Base-by-base conservation (phyloP, 768 basidiomycete species). In the Dacryopinax spathularia region DNA sequence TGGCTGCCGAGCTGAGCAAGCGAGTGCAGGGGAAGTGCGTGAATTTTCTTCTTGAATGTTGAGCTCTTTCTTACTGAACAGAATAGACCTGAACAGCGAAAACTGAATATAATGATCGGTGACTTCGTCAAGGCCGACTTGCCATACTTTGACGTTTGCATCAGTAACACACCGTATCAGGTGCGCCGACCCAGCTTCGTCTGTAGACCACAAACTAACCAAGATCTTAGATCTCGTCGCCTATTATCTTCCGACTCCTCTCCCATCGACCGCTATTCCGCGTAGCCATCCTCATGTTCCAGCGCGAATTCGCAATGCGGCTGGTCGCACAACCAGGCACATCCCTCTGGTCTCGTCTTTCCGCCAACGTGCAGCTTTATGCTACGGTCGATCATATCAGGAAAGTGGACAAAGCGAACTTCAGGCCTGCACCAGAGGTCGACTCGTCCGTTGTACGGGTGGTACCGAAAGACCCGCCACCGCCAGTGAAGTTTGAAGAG, bases 131-230 rank as follows among this genome's bases (percentile, higher is more conserved):
- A 98, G 75, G 91, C 89, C n/a, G 90, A 93, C 62, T 78, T 99
- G 20, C 96, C 96, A 10, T 98, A 94, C 76, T 98, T 99, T 65
- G 95, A 98, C 74, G 96, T 96, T 63, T 98, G 95, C 80, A 98
- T 99, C 70, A 93, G 91, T 69, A 99, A 99, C 72, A 99, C 96
- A 0, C 96, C 96, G 0, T 99, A 98, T 75, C 94, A 98, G 74
- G 79, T 79, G n/a, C 60, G 75, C 68, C 20, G 31, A 16, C 22
- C 60, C 12, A 18, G 33, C 6, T 9, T 34, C n/a, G 18, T 6
- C 34, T 25, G 16, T 33, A 15, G 20, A 29, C 35, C 25, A 18
- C 33, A 48, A 16, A 33, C 20, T 34, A 20, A 16, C 63, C 22
- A 27, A 37, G 33, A n/a, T 6, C 15, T 1, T 60, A 80, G 78